Base-by-base conservation (phyloP, 2,329 filamentous ascomycete genomes). In the Apiospora pterosperma region DNA sequence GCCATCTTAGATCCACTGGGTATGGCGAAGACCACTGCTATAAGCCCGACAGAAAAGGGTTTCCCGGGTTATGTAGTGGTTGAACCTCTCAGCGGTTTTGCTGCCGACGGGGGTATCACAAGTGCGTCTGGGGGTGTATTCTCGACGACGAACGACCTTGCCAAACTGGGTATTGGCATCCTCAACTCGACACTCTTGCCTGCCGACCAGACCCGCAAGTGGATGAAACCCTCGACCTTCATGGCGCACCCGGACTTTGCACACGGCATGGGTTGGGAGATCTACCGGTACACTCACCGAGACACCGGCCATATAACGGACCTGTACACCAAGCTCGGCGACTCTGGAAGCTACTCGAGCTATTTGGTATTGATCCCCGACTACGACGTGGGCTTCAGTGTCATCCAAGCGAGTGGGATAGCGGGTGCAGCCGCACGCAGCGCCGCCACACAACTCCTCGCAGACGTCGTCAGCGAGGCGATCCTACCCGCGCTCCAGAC, bases 201-300 rank as follows among this genome's bases (percentile, higher is more conserved):
- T 16, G 42, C 66, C 6, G 69, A 73, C 21, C 70, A 73, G 44
- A 80, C 77, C 19, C 72, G 75, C 11, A 74, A 71, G 58, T 81
- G 79, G 79, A 68, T 81, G 48, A 79, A 80, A 63, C 79, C 79
- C 0, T 74, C 74, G 6, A 67, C 77, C 2, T 76, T 78, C 68
- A 80, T 77, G 3, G 73, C 75, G 1, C 72, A 70, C 6, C 66
- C 74, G 0, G 65, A 70, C 4, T 75, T 75, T 63, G 74, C 77
- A 4, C 66, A 78, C 16, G 78, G 79, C 14, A 67, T 68, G 12
- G 73, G 75, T 3, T 81, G 77, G 76, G 75, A 79, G 62, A 80
- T 81, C 58, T 77, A 71, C 31, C 73, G 76, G n/a, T 69, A 73
- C 59, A 64, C 67, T 1, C 59, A 70, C 62, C 44, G 62, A 34